Percentiles rank a stretch among this genome's conserved stretches.
Evolutionary conservation across 2,329 filamentous ascomycete genomes (phyloP).

Genomic region (Calonectria naviculata): DNA sequence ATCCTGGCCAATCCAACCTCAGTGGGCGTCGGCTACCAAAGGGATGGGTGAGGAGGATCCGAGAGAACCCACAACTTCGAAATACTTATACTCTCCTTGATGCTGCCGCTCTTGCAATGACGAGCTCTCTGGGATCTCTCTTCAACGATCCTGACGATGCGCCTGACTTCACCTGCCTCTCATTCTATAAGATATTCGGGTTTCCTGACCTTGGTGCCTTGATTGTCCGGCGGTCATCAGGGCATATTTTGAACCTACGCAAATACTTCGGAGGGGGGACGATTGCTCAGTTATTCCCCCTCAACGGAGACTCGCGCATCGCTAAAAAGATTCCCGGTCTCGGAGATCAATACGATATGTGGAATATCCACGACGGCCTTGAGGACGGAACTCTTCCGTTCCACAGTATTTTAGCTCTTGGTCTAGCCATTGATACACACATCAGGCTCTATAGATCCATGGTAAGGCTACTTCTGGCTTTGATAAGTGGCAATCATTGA

Average conservation of each 20-base stretch:
- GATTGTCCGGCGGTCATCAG: conserved; percentile 66
- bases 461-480: conserved; percentile 30
- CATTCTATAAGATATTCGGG: conserved; percentile 76
- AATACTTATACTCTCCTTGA: conserved; percentile 66
- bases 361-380: conserved; percentile 67
- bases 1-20: conserved; percentile 78
- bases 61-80: conserved; percentile 37
- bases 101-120: conserved; percentile 73
- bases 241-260: conserved; percentile 63
- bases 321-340: conserved; percentile 53
- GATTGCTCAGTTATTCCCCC: conserved; percentile 62
- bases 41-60: conserved; percentile 60
- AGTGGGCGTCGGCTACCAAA: conserved; percentile 72
- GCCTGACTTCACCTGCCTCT: conserved; percentile 71
- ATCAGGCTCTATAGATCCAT: conserved; percentile 67
- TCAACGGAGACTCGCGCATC: conserved; percentile 35
- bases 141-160: conserved; percentile 62
- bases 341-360: conserved; percentile 47
- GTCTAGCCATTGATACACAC: conserved; percentile 69
- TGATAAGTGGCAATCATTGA: background rate
- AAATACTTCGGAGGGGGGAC: conserved; percentile 78
- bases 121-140: conserved; percentile 62
- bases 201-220: conserved; percentile 73
- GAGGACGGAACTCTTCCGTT: conserved; percentile 77
- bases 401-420: conserved; percentile 72